Conservation (phyloP, 176 grass and related monocot species). For the barley (Hordeum vulgare) region DNA sequence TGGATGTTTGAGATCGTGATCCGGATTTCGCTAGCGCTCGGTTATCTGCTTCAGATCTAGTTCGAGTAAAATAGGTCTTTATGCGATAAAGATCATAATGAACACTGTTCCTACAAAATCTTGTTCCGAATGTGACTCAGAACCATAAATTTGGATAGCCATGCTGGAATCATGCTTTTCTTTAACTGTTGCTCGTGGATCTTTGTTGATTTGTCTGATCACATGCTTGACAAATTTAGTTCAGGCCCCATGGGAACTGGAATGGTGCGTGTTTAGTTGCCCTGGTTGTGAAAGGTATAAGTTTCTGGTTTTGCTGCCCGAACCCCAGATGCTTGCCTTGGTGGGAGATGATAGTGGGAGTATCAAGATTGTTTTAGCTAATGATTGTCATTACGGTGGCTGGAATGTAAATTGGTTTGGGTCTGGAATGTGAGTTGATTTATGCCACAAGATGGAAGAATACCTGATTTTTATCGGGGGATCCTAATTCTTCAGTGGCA, state of each 20-base stretch:
- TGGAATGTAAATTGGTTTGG: background rate
- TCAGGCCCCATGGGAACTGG: background rate
- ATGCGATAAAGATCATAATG: background rate
- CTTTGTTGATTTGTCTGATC: background rate
- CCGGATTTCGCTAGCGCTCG: background rate
- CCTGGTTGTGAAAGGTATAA: background rate
- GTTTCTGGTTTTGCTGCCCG: background rate
- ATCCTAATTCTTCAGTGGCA: background rate
- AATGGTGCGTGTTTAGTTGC: background rate
- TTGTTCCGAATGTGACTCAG: background rate
- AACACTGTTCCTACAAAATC: background rate
- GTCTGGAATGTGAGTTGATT: background rate
- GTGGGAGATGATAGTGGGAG: no score
- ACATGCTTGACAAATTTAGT: background rate
- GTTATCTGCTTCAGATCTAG: constrained; percentile 21
- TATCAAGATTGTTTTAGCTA: no score
- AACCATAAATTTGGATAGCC: background rate
- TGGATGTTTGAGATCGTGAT: constrained; percentile 10
- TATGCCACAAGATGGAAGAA: background rate
- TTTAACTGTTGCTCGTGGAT: background rate
- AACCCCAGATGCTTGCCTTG: no score
- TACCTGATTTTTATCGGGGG: background rate
- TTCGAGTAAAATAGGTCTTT: constrained; percentile 2
- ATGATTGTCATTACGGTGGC: background rate
- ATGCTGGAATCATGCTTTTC: background rate